Evolutionary conservation across 108 stramenopile species (phyloP).

Genomic region (Skeletonema menzelii): DNA sequence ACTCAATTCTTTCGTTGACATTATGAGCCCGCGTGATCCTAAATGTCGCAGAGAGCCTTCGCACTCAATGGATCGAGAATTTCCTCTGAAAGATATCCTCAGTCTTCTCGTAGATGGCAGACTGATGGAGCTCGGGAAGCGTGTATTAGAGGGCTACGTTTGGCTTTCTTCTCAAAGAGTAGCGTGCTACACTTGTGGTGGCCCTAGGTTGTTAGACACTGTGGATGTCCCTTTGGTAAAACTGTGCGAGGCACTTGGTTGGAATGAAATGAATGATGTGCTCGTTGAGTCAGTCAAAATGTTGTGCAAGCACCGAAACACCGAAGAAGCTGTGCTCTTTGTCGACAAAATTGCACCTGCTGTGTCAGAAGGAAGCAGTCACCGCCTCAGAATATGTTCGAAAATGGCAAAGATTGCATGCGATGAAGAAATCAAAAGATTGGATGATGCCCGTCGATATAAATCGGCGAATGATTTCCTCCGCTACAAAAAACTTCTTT

Average conservation of each 20-base stretch:
- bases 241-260: neutral
- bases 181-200: neutral
- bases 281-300: conserved; percentile 4
- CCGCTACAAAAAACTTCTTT: neutral
- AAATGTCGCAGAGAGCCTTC: neutral
- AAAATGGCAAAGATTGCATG: conserved; percentile 15
- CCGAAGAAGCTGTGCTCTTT: neutral
- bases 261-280: conserved; percentile 5
- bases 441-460: neutral
- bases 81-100: neutral
- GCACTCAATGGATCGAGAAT: neutral
- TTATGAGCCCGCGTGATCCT: neutral
- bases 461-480: neutral
- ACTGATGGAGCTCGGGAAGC: neutral
- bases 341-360: neutral
- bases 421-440: conserved; percentile 1
- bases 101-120: neutral
- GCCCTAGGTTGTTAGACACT: neutral
- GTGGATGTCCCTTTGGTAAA: neutral
- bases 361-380: neutral
- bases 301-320: neutral
- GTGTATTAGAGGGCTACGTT: neutral
- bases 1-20: neutral
- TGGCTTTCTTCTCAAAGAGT: neutral
- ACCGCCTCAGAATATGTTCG: conserved; percentile 3